Evolutionary conservation across 2,329 filamentous ascomycete species (phyloP).

Genomic region (Metarhizium humberi): DNA sequence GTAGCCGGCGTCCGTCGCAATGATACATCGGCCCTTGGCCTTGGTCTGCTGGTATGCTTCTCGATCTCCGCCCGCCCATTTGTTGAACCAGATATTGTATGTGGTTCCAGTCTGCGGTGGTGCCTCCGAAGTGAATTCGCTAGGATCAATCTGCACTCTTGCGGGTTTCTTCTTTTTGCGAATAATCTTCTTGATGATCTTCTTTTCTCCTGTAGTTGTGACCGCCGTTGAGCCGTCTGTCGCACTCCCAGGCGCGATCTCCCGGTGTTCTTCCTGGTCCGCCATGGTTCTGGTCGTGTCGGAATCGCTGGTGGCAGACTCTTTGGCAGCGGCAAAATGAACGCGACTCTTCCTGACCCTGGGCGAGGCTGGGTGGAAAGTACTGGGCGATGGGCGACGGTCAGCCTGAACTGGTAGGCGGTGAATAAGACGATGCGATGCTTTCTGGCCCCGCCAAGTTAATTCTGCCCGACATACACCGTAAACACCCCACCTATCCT

Average conservation of each 20-base stretch:
- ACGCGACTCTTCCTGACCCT: not conserved
- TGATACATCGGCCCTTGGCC: constrained; percentile 78
- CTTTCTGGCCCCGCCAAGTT: not conserved
- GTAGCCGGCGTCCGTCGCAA: constrained; percentile 70
- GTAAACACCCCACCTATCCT: not conserved
- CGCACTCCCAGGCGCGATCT: not conserved
- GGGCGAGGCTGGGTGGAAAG: not conserved
- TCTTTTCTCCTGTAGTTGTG: constrained; percentile 41
- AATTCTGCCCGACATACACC: constrained; percentile 1
- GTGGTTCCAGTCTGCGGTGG: constrained; percentile 89
- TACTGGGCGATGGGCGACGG: not conserved
- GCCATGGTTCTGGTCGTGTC: constrained; percentile 16
- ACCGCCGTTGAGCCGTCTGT: constrained; percentile 22
- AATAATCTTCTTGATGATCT: constrained; percentile 74
- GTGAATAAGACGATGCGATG: not conserved
- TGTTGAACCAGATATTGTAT: constrained; percentile 92
- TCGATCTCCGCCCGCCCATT: constrained; percentile 91
- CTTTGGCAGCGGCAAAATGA: not conserved
- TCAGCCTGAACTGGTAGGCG: constrained; percentile 1
- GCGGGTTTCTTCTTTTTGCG: constrained; percentile 85
- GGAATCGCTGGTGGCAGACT: not conserved
- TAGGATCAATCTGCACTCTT: constrained; percentile 80
- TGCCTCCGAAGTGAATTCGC: constrained; percentile 71
- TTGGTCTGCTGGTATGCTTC: constrained; percentile 86
- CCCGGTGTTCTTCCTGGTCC: constrained; percentile 19